Percentiles rank a stretch among this genome's conserved stretches.
Evolutionary conservation across 2,329 filamentous ascomycete species (phyloP).

Genomic region (Furcasterigmium sp.): DNA sequence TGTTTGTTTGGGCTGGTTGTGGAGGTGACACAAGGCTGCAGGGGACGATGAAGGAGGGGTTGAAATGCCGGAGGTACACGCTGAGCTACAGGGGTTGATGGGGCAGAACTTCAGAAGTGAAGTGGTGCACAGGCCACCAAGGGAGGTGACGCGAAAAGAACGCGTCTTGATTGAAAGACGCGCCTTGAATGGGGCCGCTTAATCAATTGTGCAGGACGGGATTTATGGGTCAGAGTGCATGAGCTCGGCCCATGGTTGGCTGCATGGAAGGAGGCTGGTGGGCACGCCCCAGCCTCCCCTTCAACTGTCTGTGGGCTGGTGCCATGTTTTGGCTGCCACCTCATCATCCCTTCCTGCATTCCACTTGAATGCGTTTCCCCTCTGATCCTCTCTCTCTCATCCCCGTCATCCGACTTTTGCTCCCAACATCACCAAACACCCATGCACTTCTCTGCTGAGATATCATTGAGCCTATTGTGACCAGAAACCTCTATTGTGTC

Average conservation of each 20-base stretch:
- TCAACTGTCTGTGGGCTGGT: not conserved
- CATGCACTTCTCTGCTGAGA: not conserved
- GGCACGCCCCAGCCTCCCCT: not conserved
- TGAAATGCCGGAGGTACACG: too few species aligned
- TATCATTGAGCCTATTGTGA: too few species aligned
- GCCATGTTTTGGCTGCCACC: not conserved
- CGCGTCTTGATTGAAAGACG: conserved; percentile 6
- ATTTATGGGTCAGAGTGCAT: conserved; percentile 6
- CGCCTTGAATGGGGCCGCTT: conserved; percentile 1
- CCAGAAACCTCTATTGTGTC: not conserved
- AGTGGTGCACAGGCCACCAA: not conserved
- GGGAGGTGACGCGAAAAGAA: conserved; percentile 9
- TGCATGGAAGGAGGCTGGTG: conserved; percentile 8
- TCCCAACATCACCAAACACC: not conserved
- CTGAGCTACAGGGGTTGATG: too few species aligned
- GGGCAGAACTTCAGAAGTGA: too few species aligned
- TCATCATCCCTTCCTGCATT: conserved; percentile 3
- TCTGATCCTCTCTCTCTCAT: not conserved
- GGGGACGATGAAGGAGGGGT: conserved; percentile 1
- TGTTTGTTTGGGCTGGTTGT: conserved; percentile 8
- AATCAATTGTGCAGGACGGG: not conserved
- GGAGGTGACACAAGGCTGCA: not conserved
- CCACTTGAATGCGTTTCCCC: not conserved
- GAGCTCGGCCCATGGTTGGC: not conserved
- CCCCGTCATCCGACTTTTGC: not conserved